Conservation (phyloP, 2,329 filamentous ascomycete species). For the Colletotrichum lentis region DNA sequence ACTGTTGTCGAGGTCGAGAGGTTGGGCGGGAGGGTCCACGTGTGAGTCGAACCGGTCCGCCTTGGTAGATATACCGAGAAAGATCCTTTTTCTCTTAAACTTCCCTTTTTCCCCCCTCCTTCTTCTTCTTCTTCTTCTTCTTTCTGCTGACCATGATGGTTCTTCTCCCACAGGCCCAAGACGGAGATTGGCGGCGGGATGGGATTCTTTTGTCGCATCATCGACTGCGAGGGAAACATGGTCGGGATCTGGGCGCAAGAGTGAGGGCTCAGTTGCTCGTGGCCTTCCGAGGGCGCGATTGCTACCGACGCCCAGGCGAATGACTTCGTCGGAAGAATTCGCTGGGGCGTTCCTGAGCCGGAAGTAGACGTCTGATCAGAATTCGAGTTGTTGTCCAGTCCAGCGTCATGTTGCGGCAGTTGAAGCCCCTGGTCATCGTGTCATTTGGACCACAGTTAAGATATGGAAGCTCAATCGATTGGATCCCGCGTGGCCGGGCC, state of each 20-base stretch:
- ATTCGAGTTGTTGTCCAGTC: neutral
- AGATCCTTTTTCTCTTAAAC: too few species aligned
- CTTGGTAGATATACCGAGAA: neutral
- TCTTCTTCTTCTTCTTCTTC: too few species aligned
- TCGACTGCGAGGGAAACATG: constrained; percentile 52
- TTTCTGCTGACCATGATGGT: neutral
- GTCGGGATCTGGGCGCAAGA: constrained; percentile 48
- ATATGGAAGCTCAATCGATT: neutral
- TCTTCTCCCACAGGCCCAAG: constrained; percentile 45
- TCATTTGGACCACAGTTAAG: neutral
- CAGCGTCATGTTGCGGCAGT: neutral
- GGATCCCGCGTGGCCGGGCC: constrained; percentile 30
- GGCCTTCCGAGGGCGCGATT: neutral
- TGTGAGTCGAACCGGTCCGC: constrained; percentile 43
- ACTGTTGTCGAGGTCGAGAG: constrained; percentile 44
- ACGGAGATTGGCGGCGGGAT: constrained; percentile 47
- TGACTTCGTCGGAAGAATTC: neutral
- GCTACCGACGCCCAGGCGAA: too few species aligned
- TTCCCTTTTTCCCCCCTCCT: too few species aligned
- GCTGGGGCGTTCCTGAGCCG: neutral
- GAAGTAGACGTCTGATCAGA: neutral
- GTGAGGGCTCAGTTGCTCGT: constrained; percentile 31
- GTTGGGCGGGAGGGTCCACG: constrained; percentile 47
- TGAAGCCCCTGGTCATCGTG: neutral
- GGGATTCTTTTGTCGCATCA: constrained; percentile 49